These are phyloP conservation scores for Cicer cuneatum DNA, from an alignment of 306 rosid genomes.

Conservation along the genomic window DNA sequence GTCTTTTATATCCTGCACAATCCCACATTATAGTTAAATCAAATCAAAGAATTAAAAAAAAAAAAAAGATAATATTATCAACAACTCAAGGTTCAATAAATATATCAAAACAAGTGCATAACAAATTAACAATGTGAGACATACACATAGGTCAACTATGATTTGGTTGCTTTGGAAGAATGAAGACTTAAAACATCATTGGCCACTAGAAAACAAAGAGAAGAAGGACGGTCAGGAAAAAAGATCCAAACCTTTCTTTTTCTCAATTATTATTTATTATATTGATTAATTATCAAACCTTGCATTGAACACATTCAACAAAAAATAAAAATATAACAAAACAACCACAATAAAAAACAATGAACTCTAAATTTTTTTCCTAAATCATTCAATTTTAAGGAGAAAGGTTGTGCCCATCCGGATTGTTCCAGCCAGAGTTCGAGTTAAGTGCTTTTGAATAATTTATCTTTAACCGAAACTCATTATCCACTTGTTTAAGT, in stretches of 20 bases:
- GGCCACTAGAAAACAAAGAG: slow-evolving; percentile 43
- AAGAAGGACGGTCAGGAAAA: slow-evolving; percentile 28
- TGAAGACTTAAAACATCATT: slow-evolving; percentile 36
- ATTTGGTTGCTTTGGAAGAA: slow-evolving; percentile 42
- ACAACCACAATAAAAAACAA: slow-evolving; percentile 10
- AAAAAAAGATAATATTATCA: background rate
- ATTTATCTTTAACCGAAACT: too few relatives aligned
- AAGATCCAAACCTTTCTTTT: slow-evolving; percentile 49
- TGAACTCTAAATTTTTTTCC: too few relatives aligned
- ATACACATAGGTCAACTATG: slow-evolving; percentile 40
- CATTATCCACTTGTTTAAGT: background rate
- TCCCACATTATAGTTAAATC: slow-evolving; percentile 45
- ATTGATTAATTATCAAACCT: background rate
- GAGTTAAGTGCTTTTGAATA: too few relatives aligned
- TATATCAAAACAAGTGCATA: slow-evolving; percentile 3
- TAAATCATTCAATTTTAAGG: too few relatives aligned
- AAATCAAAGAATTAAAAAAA: background rate
- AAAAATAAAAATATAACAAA: slow-evolving; percentile 37
- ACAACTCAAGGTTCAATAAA: slow-evolving; percentile 35
- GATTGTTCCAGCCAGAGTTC: too few relatives aligned
- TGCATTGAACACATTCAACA: slow-evolving; percentile 48
- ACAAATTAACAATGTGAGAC: slow-evolving; percentile 18
- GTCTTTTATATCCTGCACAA: slow-evolving; percentile 45
- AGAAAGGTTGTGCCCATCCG: too few relatives aligned
- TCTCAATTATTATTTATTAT: slow-evolving; percentile 24